Conservation (phyloP, 345 rosid species). For the Hevea brasiliensis region DNA sequence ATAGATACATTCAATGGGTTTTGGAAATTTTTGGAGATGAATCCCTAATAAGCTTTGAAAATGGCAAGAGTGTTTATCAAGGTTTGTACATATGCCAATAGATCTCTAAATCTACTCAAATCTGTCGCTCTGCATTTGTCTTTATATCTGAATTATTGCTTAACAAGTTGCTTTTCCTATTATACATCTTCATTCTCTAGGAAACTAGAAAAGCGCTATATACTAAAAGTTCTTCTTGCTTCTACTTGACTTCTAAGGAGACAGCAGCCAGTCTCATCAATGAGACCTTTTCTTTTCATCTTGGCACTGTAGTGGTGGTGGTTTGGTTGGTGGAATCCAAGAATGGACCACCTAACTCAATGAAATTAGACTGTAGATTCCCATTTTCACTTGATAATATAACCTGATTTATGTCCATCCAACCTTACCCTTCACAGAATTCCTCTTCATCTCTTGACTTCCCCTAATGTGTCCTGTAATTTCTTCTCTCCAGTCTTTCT, state of each 20-base stretch:
- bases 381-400: not conserved
- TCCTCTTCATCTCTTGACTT: not conserved
- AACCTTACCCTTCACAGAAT: not conserved
- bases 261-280: not conserved
- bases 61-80: no score
- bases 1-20: no score
- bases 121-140: no score
- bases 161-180: not conserved
- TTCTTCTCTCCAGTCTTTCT: not conserved
- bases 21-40: no score
- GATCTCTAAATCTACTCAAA: no score
- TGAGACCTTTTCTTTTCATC: not conserved
- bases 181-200: not conserved
- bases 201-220: not conserved
- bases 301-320: not conserved
- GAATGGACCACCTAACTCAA: not conserved
- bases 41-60: no score
- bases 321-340: not conserved
- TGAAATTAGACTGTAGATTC: not conserved
- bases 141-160: not conserved
- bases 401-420: not conserved
- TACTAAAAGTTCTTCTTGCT: not conserved
- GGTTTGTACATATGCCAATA: no score
- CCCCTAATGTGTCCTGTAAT: not conserved
- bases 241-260: slow-evolving; percentile 1